These are phyloP conservation scores for Colletotrichum godetiae DNA, from an alignment of 2,329 filamentous ascomycete species.

Conservation along the genomic window DNA sequence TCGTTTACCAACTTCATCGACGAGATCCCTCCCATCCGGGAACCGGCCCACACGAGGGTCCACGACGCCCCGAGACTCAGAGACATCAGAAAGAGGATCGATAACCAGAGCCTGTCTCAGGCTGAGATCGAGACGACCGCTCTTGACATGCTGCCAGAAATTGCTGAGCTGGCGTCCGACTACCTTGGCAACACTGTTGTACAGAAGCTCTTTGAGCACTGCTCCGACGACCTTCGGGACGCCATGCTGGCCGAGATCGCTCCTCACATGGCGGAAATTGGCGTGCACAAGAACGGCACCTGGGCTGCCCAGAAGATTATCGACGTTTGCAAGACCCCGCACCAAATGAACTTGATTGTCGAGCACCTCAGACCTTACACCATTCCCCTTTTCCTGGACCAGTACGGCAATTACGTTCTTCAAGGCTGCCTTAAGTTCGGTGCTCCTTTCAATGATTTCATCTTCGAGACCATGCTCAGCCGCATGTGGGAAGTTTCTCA, in stretches of 20 bases:
- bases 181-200: conserved; percentile 99
- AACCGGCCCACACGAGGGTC: conserved; percentile 87
- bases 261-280: conserved; percentile 94
- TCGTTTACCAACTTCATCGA: conserved; percentile 77
- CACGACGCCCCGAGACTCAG: conserved; percentile 95
- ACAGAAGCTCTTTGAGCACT: conserved; percentile 97
- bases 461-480: conserved; percentile 97
- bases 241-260: conserved; percentile 90
- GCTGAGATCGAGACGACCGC: conserved; percentile 94
- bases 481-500: conserved; percentile 94
- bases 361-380: conserved; percentile 87
- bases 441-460: conserved; percentile 90
- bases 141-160: conserved; percentile 93
- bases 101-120: conserved; percentile 89
- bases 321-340: conserved; percentile 87
- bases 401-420: conserved; percentile 98
- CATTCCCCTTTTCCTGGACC: conserved; percentile 92
- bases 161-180: conserved; percentile 93
- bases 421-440: conserved; percentile 96
- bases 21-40: conserved; percentile 89
- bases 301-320: conserved; percentile 99
- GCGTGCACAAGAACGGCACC: conserved; percentile 98
- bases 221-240: conserved; percentile 89
- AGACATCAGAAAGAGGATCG: conserved; percentile 96
- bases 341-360: conserved; percentile 86